Base-by-base conservation (phyloP, 495 filamentous ascomycete genomes). In the Neurospora sp. region DNA sequence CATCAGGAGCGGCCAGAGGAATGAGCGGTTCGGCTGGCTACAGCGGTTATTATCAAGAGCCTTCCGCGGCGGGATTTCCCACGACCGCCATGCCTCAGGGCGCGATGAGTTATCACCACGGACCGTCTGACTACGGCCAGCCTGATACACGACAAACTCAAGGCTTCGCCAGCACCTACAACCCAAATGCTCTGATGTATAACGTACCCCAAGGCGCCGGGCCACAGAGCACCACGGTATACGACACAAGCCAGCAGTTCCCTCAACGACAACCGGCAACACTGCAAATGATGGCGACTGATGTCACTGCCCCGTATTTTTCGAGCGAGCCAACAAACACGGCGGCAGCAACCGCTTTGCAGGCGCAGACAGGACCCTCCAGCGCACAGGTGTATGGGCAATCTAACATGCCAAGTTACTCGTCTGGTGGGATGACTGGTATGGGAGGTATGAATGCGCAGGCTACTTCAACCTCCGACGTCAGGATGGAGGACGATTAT, bases 221-320 rank as follows among this genome's bases (percentile, higher is more conserved):
- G 77, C 84, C 89, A 81, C 80, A 81, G 72, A 76, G 44, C 72
- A 89, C 86, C 78, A 85, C 87, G 74, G 88, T 90, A 75, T 97
- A 97, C 84, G 92, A 94, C 81, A 85, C 90, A 76, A 89, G 90
- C 82, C 88, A 92, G 84, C 92, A 91, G 82, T 97, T 94, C 83
- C 85, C 88, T 75, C 85, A 90, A 79, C 92, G 93, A 85, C 93
- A 92, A 76, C 88, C 90, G 85, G 90, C 93, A 89, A 89, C 89
- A 59, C 87, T 97, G 78, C 93, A 96, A 76, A 90, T 93, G 79
- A 86, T 96, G 79, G 85, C 90, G 73, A 88, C 89, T 72, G 87
- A 87, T 79, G 86, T 87, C 75, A 80, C 86, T 75, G 80, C 90
- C 86, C 92, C 91, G 81, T 98, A 96, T 84, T 97, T 95, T 79